These are phyloP conservation scores for Phialemoniopsis sp. DNA, from an alignment of 2,329 filamentous ascomycete species.

Conservation along the genomic window DNA sequence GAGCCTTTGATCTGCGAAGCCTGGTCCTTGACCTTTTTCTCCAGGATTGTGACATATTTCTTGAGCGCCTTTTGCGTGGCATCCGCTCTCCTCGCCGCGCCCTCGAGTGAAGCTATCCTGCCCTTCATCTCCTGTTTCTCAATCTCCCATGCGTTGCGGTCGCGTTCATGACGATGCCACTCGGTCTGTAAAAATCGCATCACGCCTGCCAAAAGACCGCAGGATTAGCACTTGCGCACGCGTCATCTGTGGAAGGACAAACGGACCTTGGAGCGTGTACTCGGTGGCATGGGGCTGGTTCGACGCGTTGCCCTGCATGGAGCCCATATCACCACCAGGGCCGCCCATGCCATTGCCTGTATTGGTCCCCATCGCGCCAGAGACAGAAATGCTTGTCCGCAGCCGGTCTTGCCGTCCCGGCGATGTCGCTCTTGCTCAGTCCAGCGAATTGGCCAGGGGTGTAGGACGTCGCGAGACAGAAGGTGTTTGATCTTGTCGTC, in stretches of 20 bases:
- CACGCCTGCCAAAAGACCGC: conserved; percentile 56
- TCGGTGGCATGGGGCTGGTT: conserved; percentile 56
- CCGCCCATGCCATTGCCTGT: conserved; percentile 30
- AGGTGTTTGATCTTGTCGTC: no score
- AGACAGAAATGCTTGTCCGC: no score
- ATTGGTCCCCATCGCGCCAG: conserved; percentile 31
- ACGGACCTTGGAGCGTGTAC: conserved; percentile 54
- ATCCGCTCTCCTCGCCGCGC: conserved; percentile 80
- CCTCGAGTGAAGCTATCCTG: conserved; percentile 90
- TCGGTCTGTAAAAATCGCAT: conserved; percentile 99
- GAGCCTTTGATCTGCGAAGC: conserved; percentile 62
- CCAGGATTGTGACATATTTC: conserved; percentile 85
- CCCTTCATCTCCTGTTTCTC: conserved; percentile 99
- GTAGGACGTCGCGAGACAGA: no score
- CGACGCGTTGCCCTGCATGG: conserved; percentile 39
- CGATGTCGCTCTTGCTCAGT: no score
- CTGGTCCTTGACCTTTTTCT: conserved; percentile 83
- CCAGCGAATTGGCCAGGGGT: no score
- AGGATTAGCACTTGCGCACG: not conserved
- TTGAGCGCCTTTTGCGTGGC: conserved; percentile 84
- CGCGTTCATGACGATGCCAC: conserved; percentile 97
- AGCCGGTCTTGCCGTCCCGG: no score
- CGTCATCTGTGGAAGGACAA: not conserved
- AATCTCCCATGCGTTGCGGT: conserved; percentile 98
- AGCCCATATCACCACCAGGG: conserved; percentile 34